Conservation (phyloP, 2,329 filamentous ascomycete species). For the Hypoxylon sp. region DNA sequence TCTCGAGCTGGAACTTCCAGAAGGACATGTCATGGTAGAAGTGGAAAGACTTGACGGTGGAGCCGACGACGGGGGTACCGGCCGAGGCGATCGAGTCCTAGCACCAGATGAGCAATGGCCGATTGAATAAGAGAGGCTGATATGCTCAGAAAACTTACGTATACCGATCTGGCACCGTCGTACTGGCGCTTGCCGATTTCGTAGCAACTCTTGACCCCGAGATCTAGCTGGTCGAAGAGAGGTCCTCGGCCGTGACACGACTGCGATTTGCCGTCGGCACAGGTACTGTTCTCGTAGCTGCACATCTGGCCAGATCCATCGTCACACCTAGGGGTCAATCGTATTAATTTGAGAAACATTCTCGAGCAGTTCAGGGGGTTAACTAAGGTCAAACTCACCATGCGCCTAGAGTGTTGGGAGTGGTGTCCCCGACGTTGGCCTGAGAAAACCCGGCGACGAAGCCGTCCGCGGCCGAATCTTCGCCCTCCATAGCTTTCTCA, state of each 20-base stretch:
- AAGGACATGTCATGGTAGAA: conserved; percentile 80
- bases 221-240: conserved; percentile 68
- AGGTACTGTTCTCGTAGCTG: conserved; percentile 80
- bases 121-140: neutral
- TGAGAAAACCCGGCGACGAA: conserved; percentile 94
- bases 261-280: conserved; percentile 69
- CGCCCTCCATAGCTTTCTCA: conserved; percentile 70
- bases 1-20: conserved; percentile 75
- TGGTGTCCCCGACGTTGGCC: conserved; percentile 88
- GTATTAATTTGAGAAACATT: neutral
- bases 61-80: conserved; percentile 64
- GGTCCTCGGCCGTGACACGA: conserved; percentile 76
- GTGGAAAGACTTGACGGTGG: conserved; percentile 79
- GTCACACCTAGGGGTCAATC: conserved; percentile 64
- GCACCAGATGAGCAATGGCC: neutral
- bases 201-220: conserved; percentile 77
- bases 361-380: neutral
- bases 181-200: conserved; percentile 77
- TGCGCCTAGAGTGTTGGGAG: conserved; percentile 82
- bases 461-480: conserved; percentile 62
- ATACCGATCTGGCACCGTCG: conserved; percentile 61
- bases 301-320: conserved; percentile 76
- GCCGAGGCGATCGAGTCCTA: conserved; percentile 60
- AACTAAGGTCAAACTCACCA: conserved; percentile 52
- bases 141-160: conserved; percentile 41